A percentile compares a stretch with the other conserved stretches of the same genome.
phyloP scores from a whole-genome alignment of 257 asterid genomes.

The Linderniella brevidens region DNA sequence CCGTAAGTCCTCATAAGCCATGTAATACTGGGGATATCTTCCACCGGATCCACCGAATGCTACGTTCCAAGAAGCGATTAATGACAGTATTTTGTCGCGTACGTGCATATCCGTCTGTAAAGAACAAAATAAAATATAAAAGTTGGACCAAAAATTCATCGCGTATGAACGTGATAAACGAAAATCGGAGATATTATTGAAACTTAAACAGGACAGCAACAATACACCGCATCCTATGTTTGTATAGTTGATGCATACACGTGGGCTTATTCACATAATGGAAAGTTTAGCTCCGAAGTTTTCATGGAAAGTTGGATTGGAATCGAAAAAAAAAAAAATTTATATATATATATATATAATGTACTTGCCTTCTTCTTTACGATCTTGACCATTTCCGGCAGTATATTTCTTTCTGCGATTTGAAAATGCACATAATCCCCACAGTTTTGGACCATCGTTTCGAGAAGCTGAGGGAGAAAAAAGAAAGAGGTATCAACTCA shows the following conservation, averaged over 20 bases:
- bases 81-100: conserved; percentile 53
- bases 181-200: no score
- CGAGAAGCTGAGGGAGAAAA: conserved; percentile 49
- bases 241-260: no score
- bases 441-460: conserved; percentile 96
- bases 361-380: conserved; percentile 66
- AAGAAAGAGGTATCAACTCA: neutral
- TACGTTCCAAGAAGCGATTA: conserved; percentile 80
- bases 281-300: no score
- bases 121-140: conserved; percentile 4
- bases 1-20: conserved; percentile 85
- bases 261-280: no score
- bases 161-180: no score
- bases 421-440: conserved; percentile 85
- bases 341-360: neutral
- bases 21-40: conserved; percentile 67
- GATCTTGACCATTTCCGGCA: conserved; percentile 84
- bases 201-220: no score
- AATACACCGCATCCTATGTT: no score
- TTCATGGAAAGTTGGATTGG: no score
- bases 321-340: neutral
- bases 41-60: conserved; percentile 91
- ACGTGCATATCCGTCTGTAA: conserved; percentile 79
- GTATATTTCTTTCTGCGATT: conserved; percentile 69
- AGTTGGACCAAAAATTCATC: conserved; percentile 5